phyloP scores from a whole-genome alignment of 2,329 filamentous ascomycete genomes.

The Xenosphaeropsis pyriputrescens region DNA sequence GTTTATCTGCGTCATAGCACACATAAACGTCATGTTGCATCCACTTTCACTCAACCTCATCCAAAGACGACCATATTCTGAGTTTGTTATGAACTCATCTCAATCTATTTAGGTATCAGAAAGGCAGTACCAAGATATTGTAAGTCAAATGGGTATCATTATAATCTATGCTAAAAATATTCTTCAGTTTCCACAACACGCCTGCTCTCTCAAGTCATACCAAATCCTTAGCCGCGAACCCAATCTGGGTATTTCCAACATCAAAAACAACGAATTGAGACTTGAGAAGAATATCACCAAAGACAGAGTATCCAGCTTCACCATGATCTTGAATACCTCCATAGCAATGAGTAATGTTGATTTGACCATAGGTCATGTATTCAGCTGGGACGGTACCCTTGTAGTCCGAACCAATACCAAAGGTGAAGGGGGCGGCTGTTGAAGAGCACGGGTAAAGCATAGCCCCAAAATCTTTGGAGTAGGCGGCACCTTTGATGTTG shows the following conservation, averaged over 20 bases:
- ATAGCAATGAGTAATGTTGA: constrained; percentile 5
- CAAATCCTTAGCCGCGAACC: constrained; percentile 2
- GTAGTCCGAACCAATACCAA: constrained; percentile 13
- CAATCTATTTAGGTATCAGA: no score
- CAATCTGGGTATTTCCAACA: constrained; percentile 6
- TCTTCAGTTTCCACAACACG: no score
- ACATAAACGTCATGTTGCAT: no score
- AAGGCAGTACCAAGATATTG: no score
- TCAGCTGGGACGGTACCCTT: constrained; percentile 15
- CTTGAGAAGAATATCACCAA: constrained; percentile 18
- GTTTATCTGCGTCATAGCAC: no score
- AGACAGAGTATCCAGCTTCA: constrained; percentile 13
- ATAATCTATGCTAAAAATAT: no score
- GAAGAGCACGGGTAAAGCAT: constrained; percentile 16
- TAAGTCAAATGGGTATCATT: no score
- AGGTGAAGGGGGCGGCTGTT: constrained; percentile 15
- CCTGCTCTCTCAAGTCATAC: no score
- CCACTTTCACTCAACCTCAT: no score
- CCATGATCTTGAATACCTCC: constrained; percentile 8
- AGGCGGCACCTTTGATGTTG: constrained; percentile 14
- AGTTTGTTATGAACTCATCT: no score
- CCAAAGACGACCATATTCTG: no score
- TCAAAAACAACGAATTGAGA: constrained; percentile 20
- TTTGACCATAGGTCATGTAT: constrained; percentile 18
- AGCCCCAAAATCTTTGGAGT: constrained; percentile 12